Evolutionary conservation across 352 stramenopile genomes (phyloP).

Genomic region (Thalassiosira ordinaria): DNA sequence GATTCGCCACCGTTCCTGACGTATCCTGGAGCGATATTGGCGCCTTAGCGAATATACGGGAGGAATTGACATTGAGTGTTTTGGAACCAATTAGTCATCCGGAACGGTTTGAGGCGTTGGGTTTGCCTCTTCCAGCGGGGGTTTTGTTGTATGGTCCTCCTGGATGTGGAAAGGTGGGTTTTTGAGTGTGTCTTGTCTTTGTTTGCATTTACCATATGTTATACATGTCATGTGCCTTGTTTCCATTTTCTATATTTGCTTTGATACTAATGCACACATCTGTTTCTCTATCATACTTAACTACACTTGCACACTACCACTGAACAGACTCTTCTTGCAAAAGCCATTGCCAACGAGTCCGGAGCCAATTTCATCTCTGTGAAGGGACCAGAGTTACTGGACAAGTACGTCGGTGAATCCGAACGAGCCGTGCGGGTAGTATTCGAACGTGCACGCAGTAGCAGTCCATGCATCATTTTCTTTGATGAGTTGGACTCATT

Average conservation of each 20-base stretch:
- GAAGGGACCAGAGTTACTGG: constrained; percentile 81
- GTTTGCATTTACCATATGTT: too few relatives aligned
- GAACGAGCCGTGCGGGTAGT: constrained; percentile 83
- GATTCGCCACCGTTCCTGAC: constrained; percentile 98
- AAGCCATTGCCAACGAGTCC: constrained; percentile 95
- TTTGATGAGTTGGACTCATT: constrained; percentile 99
- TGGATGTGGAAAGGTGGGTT: constrained; percentile 85
- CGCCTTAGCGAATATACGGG: constrained; percentile 87
- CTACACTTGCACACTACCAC: too few relatives aligned
- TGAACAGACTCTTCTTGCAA: constrained; percentile 99
- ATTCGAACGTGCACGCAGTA: constrained; percentile 96
- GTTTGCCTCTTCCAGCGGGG: constrained; percentile 88
- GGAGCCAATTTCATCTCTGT: constrained; percentile 74
- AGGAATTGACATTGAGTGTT: constrained; percentile 96
- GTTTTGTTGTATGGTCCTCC: constrained; percentile 84
- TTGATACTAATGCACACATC: too few relatives aligned
- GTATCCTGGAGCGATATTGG: constrained; percentile 99
- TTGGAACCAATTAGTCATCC: constrained; percentile 97
- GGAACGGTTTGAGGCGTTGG: constrained; percentile 92
- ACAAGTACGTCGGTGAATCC: constrained; percentile 86
- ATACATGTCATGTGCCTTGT: too few relatives aligned
- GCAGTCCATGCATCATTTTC: constrained; percentile 99
- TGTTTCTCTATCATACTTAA: too few relatives aligned
- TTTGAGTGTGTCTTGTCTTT: not conserved
- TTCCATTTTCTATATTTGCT: too few relatives aligned